Evolutionary conservation across 352 stramenopile species (phyloP), one percentile per base, ranked within the genome.

Genomic region (Phytophthora sojae): DNA sequence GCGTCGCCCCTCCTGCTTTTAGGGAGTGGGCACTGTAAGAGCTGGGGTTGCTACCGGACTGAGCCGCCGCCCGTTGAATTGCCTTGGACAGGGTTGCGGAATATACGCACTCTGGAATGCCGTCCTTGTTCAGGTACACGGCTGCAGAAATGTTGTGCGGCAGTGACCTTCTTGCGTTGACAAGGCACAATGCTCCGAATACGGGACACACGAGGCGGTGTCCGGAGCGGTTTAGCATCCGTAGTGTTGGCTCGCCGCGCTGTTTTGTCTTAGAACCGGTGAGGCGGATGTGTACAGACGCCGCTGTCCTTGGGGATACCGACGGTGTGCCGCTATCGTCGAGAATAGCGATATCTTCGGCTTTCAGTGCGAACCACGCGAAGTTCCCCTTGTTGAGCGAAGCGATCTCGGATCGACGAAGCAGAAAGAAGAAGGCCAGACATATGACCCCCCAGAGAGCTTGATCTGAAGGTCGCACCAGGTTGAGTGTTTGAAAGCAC

Each of bases 401-500:
- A 56, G 37, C 55, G 25, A 64, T 64, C 23, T 70, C 55, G 0
- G 55, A 64, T 0, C 29, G 49, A 17, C 55, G 44, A 14, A 70
- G 32, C 0, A 70, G 25, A 23, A 70, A 70, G 32, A 60, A 70
- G 63, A 70, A 70, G 17, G 21, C 62, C 53, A 62, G 44, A 53
- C 53, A 63, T 54, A 69, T 42, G 35, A 42, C 35, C 35, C 9
- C 52, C 42, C 52, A 64, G 9, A 69, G 45, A 50, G 62, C 62
- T 58, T 63, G 54, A 35, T 69, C 62, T 4, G 45, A 63, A n/a
- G 45, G 62, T 6, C 8, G 4, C 21, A 6, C 8, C 12, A 63
- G 2, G 45, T 63, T 49, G 44, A 63, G 44, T 0, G 21, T 26
- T 12, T 15, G 30, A 14, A 59, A 53, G 11, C 54, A 63, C 21